Conservation (phyloP, 495 filamentous ascomycete genomes). For the Tetracladium marchalianum region DNA sequence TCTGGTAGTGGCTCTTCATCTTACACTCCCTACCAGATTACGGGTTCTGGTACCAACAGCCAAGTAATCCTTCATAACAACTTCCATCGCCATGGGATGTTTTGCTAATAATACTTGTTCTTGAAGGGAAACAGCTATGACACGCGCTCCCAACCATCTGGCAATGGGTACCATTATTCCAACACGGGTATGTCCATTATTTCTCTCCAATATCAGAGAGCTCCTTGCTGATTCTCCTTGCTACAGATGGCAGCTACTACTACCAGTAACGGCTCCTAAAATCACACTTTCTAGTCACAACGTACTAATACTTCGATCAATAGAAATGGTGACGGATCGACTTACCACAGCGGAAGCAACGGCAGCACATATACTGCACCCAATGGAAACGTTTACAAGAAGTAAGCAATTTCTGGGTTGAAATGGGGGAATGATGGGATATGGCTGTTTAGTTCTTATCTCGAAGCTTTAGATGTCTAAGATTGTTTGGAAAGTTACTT, state of each 20-base stretch:
- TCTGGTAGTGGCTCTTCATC: constrained; percentile 1
- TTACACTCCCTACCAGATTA: constrained; percentile 15
- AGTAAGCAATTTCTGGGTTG: constrained; percentile 1
- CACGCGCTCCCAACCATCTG: constrained; percentile 11
- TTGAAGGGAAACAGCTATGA: constrained; percentile 19
- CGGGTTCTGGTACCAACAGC: constrained; percentile 10
- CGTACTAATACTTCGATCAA: not conserved
- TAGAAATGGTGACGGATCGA: constrained; percentile 10
- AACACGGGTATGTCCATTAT: constrained; percentile 9
- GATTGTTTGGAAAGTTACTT: too few species aligned
- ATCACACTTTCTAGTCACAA: too few species aligned
- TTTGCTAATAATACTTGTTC: not conserved
- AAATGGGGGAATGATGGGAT: too few species aligned
- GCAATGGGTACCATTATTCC: constrained; percentile 17
- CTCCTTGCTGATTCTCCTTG: not conserved
- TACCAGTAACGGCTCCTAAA: too few species aligned
- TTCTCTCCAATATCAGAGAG: not conserved
- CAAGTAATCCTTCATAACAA: constrained; percentile 3
- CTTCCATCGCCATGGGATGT: not conserved
- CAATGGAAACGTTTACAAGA: constrained; percentile 17
- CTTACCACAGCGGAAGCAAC: constrained; percentile 12
- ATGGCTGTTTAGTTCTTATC: too few species aligned
- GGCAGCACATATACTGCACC: constrained; percentile 18
- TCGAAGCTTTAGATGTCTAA: too few species aligned
- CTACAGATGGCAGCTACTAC: constrained; percentile 17